Percentiles rank a stretch among this genome's conserved stretches.
Conservation (phyloP, 306 rosid genomes). For the Alnus glutinosa region DNA sequence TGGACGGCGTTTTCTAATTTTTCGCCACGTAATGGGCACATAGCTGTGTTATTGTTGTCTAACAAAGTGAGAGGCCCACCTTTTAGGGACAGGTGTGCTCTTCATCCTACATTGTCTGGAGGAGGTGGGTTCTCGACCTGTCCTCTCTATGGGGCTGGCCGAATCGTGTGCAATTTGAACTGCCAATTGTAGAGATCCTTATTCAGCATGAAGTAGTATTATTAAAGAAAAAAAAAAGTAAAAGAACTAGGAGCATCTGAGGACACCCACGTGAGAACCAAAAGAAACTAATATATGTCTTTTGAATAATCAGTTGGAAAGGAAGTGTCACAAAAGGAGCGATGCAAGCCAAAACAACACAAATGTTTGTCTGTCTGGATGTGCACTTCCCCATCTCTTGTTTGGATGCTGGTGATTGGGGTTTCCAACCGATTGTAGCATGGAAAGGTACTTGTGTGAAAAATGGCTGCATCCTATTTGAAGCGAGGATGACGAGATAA, state of each 20-base stretch:
- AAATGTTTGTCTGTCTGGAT: not conserved
- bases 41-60: no score
- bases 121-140: no score
- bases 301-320: not conserved
- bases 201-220: no score
- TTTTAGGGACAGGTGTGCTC: accelerated
- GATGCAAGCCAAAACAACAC: not conserved
- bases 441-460: slow-evolving; percentile 24
- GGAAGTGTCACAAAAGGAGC: not conserved
- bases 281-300: not conserved
- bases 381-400: slow-evolving; percentile 1
- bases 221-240: no score
- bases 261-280: not conserved
- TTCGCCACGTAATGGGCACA: no score
- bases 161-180: no score
- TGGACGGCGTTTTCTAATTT: no score
- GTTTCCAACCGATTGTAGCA: not conserved
- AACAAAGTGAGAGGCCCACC: no score
- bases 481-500: slow-evolving; percentile 28
- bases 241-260: not conserved
- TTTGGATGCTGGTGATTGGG: not conserved
- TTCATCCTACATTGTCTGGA: no score
- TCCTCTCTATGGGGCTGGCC: no score
- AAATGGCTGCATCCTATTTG: not conserved
- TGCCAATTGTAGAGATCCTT: no score